Evolutionary conservation across 192 early-diverging fungal genomes (phyloP).

Genomic region (Linnemannia zychae): DNA sequence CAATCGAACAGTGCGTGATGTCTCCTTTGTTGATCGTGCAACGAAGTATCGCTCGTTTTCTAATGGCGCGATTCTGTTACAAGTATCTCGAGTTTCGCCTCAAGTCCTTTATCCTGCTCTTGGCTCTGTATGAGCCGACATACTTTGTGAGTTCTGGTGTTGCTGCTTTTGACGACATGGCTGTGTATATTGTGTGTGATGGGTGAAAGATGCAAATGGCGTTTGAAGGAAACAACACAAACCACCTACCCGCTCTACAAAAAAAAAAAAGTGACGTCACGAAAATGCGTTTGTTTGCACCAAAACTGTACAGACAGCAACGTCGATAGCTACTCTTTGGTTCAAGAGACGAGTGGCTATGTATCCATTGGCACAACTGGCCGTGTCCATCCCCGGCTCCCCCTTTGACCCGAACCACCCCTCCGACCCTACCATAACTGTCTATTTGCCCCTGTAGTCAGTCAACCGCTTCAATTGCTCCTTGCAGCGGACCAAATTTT

Average conservation of each 20-base stretch:
- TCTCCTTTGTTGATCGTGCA: not conserved
- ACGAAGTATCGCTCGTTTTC: not conserved
- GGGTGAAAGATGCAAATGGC: not conserved
- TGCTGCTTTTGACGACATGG: conserved; percentile 36
- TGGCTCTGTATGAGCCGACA: not conserved
- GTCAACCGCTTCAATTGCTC: too few relatives aligned
- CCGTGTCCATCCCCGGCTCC: too few relatives aligned
- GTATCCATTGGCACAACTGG: too few relatives aligned
- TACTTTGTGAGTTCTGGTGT: conserved; percentile 42
- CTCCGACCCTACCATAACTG: too few relatives aligned
- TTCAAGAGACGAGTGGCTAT: too few relatives aligned
- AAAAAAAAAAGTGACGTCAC: conserved; percentile 8
- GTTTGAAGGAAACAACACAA: not conserved
- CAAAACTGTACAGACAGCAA: too few relatives aligned
- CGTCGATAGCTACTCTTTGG: too few relatives aligned
- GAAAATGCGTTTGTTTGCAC: too few relatives aligned
- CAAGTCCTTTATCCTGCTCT: not conserved
- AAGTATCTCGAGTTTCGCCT: not conserved
- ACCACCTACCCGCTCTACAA: too few relatives aligned
- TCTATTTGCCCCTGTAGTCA: too few relatives aligned
- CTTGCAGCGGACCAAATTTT: too few relatives aligned
- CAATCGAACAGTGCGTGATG: not conserved
- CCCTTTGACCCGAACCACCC: too few relatives aligned
- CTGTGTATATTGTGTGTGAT: not conserved
- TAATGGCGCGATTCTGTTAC: not conserved